A percentile compares a stretch with the other conserved stretches of the same genome.
These are phyloP conservation scores for Yamadazyma membranifaciens DNA, from an alignment of 1,139 yeast genomes.

Conservation along the genomic window DNA sequence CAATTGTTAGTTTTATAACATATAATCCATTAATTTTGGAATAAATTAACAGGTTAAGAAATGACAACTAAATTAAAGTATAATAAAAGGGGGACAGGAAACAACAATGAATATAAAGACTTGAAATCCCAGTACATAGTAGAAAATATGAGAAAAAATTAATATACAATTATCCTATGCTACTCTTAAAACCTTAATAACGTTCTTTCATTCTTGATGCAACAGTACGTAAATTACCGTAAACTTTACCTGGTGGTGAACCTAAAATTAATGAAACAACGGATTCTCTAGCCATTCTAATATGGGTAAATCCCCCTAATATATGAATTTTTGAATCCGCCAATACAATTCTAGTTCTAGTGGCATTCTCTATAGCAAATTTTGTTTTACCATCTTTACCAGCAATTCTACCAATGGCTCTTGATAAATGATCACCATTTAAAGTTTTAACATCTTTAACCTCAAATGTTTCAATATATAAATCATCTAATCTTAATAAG, in stretches of 20 bases:
- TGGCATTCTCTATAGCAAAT: slow-evolving; percentile 97
- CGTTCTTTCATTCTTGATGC: slow-evolving; percentile 97
- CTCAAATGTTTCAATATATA: slow-evolving; percentile 95
- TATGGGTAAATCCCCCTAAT: slow-evolving; percentile 94
- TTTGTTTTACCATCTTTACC: slow-evolving; percentile 99
- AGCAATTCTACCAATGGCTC: slow-evolving; percentile 99
- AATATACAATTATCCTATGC: slow-evolving; percentile 5
- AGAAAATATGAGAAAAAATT: not conserved
- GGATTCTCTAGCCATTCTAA: slow-evolving; percentile 95
- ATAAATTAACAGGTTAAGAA: too few relatives aligned
- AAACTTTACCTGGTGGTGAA: slow-evolving; percentile 97
- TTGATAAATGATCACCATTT: slow-evolving; percentile 91
- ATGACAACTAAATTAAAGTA: too few relatives aligned
- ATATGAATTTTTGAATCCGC: slow-evolving; percentile 97
- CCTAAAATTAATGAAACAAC: slow-evolving; percentile 94
- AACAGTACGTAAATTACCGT: slow-evolving; percentile 94
- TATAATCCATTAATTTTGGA: too few relatives aligned
- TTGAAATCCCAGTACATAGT: too few relatives aligned
- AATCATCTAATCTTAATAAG: slow-evolving; percentile 85
- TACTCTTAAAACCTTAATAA: slow-evolving; percentile 42
- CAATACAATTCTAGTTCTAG: slow-evolving; percentile 94
- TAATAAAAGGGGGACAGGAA: not conserved
- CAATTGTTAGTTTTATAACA: too few relatives aligned
- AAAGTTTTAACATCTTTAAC: slow-evolving; percentile 94
- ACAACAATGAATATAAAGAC: not conserved